These are phyloP conservation scores for Phytophthora podocarpi DNA, from an alignment of 352 stramenopile genomes.

Conservation along the genomic window DNA sequence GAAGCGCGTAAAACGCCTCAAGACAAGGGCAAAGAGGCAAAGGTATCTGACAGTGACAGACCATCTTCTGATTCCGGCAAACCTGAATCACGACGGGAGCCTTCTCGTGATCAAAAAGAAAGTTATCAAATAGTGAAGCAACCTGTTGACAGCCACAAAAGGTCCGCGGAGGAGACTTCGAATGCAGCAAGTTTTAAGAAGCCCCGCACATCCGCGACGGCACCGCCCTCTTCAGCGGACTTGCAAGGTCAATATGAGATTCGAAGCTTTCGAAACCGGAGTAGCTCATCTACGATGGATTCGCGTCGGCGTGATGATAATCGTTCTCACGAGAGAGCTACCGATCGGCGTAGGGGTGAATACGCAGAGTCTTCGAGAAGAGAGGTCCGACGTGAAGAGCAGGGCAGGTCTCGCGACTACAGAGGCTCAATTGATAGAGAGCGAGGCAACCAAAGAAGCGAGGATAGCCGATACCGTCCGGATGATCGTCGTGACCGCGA, in stretches of 20 bases:
- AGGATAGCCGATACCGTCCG: constrained; percentile 4
- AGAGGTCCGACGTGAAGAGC: constrained; percentile 11
- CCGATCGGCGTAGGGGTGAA: constrained; percentile 6
- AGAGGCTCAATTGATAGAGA: constrained; percentile 14
- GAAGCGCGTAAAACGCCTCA: neutral
- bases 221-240: constrained; percentile 10
- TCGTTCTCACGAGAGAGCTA: constrained; percentile 9
- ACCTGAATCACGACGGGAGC: constrained; percentile 3
- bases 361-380: constrained; percentile 8
- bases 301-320: constrained; percentile 16
- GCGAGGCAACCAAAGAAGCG: constrained; percentile 11
- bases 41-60: neutral
- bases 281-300: constrained; percentile 18
- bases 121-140: constrained; percentile 1
- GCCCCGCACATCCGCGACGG: constrained; percentile 12
- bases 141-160: constrained; percentile 28
- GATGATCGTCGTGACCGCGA: constrained; percentile 23
- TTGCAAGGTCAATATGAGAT: constrained; percentile 29
- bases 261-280: constrained; percentile 26
- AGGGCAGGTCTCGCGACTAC: constrained; percentile 16
- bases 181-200: constrained; percentile 23
- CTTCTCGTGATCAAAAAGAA: constrained; percentile 3
- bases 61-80: neutral
- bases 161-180: constrained; percentile 5
- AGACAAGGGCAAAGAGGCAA: constrained; percentile 1